Evolutionary conservation across 202 grass and related monocot species (phyloP).

Genomic region (Zoysia matrella): DNA sequence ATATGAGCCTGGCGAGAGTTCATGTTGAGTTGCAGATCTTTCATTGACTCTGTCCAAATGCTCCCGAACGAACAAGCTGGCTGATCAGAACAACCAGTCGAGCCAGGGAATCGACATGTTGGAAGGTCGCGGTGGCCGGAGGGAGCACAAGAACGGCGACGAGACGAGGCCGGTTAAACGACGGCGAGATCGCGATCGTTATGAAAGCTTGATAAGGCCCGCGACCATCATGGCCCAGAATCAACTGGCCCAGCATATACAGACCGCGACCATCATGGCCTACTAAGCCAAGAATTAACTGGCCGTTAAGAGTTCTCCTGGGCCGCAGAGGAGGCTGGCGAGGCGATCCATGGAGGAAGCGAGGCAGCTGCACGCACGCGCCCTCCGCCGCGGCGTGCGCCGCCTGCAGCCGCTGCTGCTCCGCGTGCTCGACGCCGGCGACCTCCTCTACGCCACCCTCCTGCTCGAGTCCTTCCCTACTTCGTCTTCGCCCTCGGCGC

Average conservation of each 20-base stretch:
- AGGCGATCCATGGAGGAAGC: conserved; percentile 36
- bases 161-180: not conserved
- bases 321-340: not conserved
- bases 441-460: conserved; percentile 39
- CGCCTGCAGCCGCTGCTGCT: conserved; percentile 16
- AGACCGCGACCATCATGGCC: not conserved
- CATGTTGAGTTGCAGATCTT: not conserved
- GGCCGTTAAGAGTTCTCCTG: too few relatives aligned
- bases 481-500: conserved; percentile 19
- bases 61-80: not conserved
- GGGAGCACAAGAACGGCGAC: too few relatives aligned
- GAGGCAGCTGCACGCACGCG: conserved; percentile 50
- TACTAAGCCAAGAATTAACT: not conserved
- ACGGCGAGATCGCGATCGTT: too few relatives aligned
- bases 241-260: not conserved
- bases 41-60: not conserved
- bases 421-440: conserved; percentile 20
- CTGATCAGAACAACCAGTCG: not conserved
- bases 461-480: conserved; percentile 31
- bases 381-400: conserved; percentile 38
- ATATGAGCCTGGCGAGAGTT: not conserved
- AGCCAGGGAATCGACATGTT: too few relatives aligned
- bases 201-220: not conserved
- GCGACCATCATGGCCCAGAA: not conserved
- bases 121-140: not conserved